Evolutionary conservation across 2,329 filamentous ascomycete genomes (phyloP).

Genomic region (Aspergillus chevalieri): DNA sequence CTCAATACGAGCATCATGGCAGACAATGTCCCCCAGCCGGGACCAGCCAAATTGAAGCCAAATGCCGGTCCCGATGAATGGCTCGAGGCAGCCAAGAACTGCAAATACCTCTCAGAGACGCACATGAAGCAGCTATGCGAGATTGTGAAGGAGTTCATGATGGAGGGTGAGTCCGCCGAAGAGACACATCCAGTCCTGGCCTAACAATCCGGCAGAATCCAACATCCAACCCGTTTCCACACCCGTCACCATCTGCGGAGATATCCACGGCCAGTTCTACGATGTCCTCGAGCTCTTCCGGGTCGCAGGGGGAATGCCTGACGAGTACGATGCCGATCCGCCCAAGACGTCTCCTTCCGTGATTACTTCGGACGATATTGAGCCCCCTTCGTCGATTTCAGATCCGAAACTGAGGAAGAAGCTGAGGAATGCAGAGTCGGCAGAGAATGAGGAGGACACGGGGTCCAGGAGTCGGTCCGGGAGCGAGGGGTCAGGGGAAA

Average conservation of each 20-base stretch:
- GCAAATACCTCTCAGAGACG: conserved; percentile 89
- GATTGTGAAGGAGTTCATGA: conserved; percentile 96
- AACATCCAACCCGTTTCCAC: conserved; percentile 98
- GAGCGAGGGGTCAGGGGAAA: conserved; percentile 23
- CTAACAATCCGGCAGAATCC: conserved; percentile 58
- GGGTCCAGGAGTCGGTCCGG: conserved; percentile 20
- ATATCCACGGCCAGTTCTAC: conserved; percentile 98
- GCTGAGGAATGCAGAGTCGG: conserved; percentile 49
- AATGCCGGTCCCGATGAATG: conserved; percentile 90
- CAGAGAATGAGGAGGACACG: conserved; percentile 26
- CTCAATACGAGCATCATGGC: conserved; percentile 15
- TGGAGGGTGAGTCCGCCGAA: conserved; percentile 65
- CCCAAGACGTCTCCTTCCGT: conserved; percentile 64
- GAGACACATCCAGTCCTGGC: background rate
- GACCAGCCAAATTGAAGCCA: conserved; percentile 75
- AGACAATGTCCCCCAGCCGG: conserved; percentile 71
- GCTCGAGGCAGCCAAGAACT: conserved; percentile 93
- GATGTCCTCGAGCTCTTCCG: conserved; percentile 95
- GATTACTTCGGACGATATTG: conserved; percentile 85
- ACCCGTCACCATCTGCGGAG: conserved; percentile 93
- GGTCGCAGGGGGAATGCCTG: conserved; percentile 93
- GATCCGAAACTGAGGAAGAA: conserved; percentile 83
- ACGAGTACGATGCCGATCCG: conserved; percentile 64
- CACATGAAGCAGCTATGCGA: conserved; percentile 99
- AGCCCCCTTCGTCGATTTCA: conserved; percentile 82